Evolutionary conservation across 306 rosid genomes (phyloP), one percentile per base, ranked within the genome.

Genomic region (Pyrus communis): DNA sequence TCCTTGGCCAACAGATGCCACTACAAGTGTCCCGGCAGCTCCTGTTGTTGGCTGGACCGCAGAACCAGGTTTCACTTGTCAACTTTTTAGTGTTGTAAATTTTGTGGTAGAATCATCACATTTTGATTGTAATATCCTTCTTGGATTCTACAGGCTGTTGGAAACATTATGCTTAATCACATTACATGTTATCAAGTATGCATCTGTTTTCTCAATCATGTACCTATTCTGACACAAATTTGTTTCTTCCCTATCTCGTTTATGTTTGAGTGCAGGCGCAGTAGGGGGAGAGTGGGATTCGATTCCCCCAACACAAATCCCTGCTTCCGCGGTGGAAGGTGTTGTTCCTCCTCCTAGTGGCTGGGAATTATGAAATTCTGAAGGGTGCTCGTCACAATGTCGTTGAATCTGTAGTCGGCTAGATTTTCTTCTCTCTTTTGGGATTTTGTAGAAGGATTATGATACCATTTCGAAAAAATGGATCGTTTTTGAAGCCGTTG

Each of bases 261-360:
- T 33, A 31, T 40, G 33, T 54, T 57, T 15, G 55, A 49, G 19
- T n/a, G 21, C 21, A 66, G 72, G 61, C 70, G 86, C 35, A 23
- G 40, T 64, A 0, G 67, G 71, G 9, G 87, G 76, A 2, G 89
- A 77, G 11, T 86, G 89, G 89, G 87, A 86, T 25, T 55, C 83
- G 7, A 31, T 11, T 45, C 76, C 84, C 14, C 77, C 85, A 31
- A 30, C 87, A 28, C 66, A 55, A 45, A 21, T 54, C 1, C 67
- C 74, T 31, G 25, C 68, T 3, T 40, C 79, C 5, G 11, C 6
- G 3, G 71, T 55, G 33, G 87, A 83, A 60, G 77, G 55, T 28
- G 87, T 72, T 35, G 63, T 68, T 27, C 58, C 81, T 0, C 11
- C 60, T 2, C 7, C 78, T 14, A 80, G 81, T 19, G 3, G 55